phyloP scores from a whole-genome alignment of 768 basidiomycete genomes.

The Serendipita sp. region DNA sequence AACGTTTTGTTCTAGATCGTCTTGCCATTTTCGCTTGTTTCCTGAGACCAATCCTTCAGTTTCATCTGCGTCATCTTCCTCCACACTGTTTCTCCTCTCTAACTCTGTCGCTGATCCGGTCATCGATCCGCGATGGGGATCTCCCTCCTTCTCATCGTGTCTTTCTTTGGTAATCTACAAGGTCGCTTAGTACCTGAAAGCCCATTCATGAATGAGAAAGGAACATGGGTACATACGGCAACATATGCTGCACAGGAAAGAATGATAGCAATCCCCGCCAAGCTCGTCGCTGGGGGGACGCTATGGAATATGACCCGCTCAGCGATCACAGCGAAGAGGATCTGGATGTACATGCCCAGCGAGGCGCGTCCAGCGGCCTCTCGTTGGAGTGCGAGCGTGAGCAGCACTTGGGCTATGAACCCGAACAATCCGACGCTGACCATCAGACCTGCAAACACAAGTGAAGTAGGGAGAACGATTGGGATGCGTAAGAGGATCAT shows the following conservation, averaged over 20 bases:
- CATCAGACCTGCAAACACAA: conserved; percentile 14
- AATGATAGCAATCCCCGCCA: conserved; percentile 51
- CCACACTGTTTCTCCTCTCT: no score
- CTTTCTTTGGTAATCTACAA: no score
- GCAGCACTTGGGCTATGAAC: conserved; percentile 28
- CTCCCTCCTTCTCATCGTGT: no score
- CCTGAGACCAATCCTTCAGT: no score
- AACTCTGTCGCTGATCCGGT: no score
- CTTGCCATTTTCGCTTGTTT: no score
- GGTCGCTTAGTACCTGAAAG: no score
- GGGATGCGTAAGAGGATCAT: conserved; percentile 15
- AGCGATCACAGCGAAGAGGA: conserved; percentile 52
- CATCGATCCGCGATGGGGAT: no score
- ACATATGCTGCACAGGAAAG: conserved; percentile 46
- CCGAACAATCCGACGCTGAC: conserved; percentile 24
- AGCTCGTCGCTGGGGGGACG: conserved; percentile 40
- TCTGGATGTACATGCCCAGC: conserved; percentile 45
- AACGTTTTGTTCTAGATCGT: no score
- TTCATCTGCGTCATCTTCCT: neutral
- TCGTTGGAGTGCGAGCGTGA: conserved; percentile 47
- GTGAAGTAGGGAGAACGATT: conserved; percentile 16
- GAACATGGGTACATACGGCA: conserved; percentile 37
- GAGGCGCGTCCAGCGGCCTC: conserved; percentile 51
- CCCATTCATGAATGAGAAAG: neutral
- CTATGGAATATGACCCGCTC: conserved; percentile 52